Evolutionary conservation across 2,329 filamentous ascomycete genomes (phyloP), one percentile per base, ranked within the genome.

Genomic region (Stromatinia cepivora): DNA sequence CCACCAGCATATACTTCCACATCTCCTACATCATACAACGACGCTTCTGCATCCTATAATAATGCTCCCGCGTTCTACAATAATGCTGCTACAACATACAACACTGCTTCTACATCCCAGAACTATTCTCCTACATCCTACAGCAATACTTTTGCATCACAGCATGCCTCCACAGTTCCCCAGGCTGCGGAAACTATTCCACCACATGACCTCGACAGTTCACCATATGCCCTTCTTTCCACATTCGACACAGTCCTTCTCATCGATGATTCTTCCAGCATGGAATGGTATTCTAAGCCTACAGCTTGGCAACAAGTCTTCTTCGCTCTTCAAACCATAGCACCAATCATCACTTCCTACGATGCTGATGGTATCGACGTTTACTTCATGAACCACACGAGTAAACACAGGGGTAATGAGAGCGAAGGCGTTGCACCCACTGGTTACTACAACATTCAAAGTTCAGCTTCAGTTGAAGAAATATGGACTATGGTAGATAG

Each of bases 241-340:
- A 84, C 84, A 22, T 97, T 97, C 78, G 93, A 98, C 81, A 97
- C 93, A 45, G 81, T 94, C 69, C 94, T 98, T 78, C 81, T 98
- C 1, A 92, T 98, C 77, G 94, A 98, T 78, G 94, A 98, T 82
- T 93, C 90, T n/a, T 87, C 88, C 7, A 94, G 90, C 75, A 98
- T 98, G 94, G 82, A 83, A 22, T 77, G 82, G 48, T 4, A 34
- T 4, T 20, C 50, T 8, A 4, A 13, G 5, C 25, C 48, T 66
- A 54, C 59, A n/a, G 86, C 85, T 31, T 98, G 94, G 94, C 79
- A 81, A 17, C 92, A 97, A 79, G 92, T 92, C 0, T 81, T 85
- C 36, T 82, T 85, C 11, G 92, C 91, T 1, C 85, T 98, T 2
- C 81, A 85, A 45, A 84, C 87, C 61, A 93, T 98, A 76, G 86